A percentile compares a stretch with the other conserved stretches of the same genome.
Conservation (phyloP, 768 basidiomycete genomes). For the Fomitopsis serialis region DNA sequence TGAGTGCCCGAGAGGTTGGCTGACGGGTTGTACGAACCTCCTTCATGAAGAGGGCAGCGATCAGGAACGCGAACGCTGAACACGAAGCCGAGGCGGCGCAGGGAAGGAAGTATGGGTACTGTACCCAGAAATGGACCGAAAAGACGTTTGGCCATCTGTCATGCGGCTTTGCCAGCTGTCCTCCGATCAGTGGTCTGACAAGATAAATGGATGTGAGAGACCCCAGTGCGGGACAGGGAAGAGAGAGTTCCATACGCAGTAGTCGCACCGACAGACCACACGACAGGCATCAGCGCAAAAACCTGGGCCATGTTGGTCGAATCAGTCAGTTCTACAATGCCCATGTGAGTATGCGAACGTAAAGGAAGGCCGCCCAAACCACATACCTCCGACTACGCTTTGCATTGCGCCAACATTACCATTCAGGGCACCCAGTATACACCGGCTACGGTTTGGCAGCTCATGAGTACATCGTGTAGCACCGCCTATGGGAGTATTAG, state of each 20-base stretch:
- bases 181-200: slow-evolving; percentile 29
- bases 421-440: slow-evolving; percentile 61
- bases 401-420: slow-evolving; percentile 75
- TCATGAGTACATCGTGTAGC: no score
- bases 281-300: slow-evolving; percentile 25
- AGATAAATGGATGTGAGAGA: not conserved
- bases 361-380: not conserved
- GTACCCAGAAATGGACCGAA: slow-evolving; percentile 22
- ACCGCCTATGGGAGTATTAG: no score
- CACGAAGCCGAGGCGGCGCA: slow-evolving; percentile 25
- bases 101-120: slow-evolving; percentile 34
- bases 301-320: slow-evolving; percentile 30
- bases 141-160: slow-evolving; percentile 28
- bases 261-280: slow-evolving; percentile 25
- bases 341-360: not conserved
- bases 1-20: no score
- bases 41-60: slow-evolving; percentile 22
- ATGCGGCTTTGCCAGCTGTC: slow-evolving; percentile 28
- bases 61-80: slow-evolving; percentile 19
- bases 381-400: slow-evolving; percentile 45
- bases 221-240: no score
- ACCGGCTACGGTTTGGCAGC: slow-evolving; percentile 40
- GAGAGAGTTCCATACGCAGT: slow-evolving; percentile 18
- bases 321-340: slow-evolving; percentile 26
- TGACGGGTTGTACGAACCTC: slow-evolving; percentile 21